These are phyloP conservation scores for Cunninghamia lanceolata DNA, from an alignment of 75 land plant genomes.

Conservation along the genomic window DNA sequence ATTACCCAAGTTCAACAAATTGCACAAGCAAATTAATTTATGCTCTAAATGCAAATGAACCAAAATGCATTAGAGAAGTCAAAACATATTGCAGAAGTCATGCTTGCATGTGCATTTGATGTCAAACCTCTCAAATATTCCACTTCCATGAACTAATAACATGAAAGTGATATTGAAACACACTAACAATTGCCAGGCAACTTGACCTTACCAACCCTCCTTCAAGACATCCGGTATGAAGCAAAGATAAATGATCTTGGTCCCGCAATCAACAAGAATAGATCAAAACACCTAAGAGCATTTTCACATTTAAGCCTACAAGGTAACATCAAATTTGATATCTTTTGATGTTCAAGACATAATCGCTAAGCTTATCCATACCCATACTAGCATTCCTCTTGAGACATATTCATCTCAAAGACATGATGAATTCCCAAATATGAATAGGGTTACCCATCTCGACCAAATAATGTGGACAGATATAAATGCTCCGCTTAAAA, in stretches of 20 bases:
- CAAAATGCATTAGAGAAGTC: not conserved
- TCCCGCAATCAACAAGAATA: not conserved
- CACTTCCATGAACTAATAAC: not conserved
- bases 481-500: not conserved
- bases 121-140: not conserved
- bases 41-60: not conserved
- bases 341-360: not conserved
- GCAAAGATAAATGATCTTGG: not conserved
- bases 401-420: not conserved
- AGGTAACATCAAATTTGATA: not conserved
- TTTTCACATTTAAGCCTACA: not conserved
- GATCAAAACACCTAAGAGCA: not conserved
- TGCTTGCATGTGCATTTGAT: not conserved
- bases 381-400: not conserved
- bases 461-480: not conserved
- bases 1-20: constrained; percentile 1
- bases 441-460: not conserved
- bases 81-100: not conserved
- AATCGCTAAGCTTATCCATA: not conserved
- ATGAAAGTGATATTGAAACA: not conserved
- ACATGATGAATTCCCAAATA: not conserved
- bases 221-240: not conserved
- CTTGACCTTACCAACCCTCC: not conserved
- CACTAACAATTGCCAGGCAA: not conserved
- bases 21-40: not conserved